Evolutionary conservation across 768 basidiomycete species (phyloP).

Genomic region (Erythrobasidium yunnanense): DNA sequence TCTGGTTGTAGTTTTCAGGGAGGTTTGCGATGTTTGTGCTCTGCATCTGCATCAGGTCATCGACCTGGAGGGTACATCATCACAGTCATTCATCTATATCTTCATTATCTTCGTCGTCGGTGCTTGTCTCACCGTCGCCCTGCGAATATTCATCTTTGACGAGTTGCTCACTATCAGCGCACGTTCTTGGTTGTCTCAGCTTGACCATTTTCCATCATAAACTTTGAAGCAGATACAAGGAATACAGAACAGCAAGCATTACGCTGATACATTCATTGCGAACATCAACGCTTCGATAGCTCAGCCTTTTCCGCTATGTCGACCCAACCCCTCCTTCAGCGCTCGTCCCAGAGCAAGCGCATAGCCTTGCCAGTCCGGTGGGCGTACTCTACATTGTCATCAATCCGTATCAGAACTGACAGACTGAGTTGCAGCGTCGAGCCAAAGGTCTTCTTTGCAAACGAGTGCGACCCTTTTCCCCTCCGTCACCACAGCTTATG

Average conservation of each 20-base stretch:
- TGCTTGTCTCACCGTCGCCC: conserved; percentile 41
- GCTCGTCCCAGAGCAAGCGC: conserved; percentile 74
- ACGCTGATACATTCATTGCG: too few species aligned
- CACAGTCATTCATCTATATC: neutral
- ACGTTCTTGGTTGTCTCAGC: too few species aligned
- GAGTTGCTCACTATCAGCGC: too few species aligned
- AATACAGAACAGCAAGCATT: too few species aligned
- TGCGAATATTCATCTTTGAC: conserved; percentile 44
- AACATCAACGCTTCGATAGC: too few species aligned
- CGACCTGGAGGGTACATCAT: conserved; percentile 49
- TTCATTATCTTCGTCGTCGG: neutral
- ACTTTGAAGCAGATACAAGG: too few species aligned
- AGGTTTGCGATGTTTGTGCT: conserved; percentile 84
- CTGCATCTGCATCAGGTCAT: conserved; percentile 85
- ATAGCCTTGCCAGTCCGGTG: conserved; percentile 86
- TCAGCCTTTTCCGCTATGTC: too few species aligned
- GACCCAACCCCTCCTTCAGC: conserved; percentile 90
- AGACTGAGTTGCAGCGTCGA: conserved; percentile 47
- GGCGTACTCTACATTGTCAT: conserved; percentile 25
- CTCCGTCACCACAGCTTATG: neutral
- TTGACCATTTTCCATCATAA: too few species aligned
- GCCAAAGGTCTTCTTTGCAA: conserved; percentile 88
- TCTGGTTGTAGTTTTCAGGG: conserved; percentile 64
- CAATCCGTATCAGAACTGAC: neutral
- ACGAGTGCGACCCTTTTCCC: conserved; percentile 47